Percentiles rank a stretch among this genome's conserved stretches.
These are phyloP conservation scores for Fusarium sp. DNA, from an alignment of 2,329 filamentous ascomycete species.

Conservation along the genomic window DNA sequence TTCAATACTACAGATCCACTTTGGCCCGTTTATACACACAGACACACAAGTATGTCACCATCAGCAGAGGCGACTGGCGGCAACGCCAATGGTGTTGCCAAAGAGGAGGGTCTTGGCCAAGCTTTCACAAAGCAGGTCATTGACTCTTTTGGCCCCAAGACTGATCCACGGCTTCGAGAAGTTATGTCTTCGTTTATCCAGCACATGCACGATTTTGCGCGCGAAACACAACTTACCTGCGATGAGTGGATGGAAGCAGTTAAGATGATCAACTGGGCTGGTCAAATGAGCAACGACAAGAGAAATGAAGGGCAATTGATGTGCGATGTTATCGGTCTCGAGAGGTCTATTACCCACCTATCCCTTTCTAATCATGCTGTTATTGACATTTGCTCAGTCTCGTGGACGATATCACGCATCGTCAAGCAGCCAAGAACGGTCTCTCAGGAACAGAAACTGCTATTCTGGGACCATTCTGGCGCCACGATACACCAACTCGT, in stretches of 20 bases:
- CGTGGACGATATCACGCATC: conserved; percentile 85
- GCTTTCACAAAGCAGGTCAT: conserved; percentile 80
- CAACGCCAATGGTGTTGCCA: conserved; percentile 49
- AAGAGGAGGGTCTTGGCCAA: conserved; percentile 50
- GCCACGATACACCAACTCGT: conserved; percentile 75
- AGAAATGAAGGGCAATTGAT: conserved; percentile 81
- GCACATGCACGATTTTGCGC: conserved; percentile 85
- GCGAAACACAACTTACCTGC: conserved; percentile 82
- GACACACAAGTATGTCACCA: conserved; percentile 51
- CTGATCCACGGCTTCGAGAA: conserved; percentile 74
- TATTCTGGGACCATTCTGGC: conserved; percentile 89
- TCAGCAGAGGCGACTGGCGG: conserved; percentile 59
- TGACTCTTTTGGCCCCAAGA: conserved; percentile 78
- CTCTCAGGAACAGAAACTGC: conserved; percentile 75
- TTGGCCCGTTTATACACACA: neutral
- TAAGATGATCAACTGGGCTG: conserved; percentile 68
- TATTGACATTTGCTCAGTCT: conserved; percentile 55
- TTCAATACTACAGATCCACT: neutral
- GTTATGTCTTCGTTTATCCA: conserved; percentile 76
- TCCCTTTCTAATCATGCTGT: fast-evolving
- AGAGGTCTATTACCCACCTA: conserved; percentile 61
- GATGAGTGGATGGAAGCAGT: conserved; percentile 83
- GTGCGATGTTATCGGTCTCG: conserved; percentile 79
- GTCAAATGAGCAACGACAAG: conserved; percentile 75
- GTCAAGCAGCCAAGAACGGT: conserved; percentile 58